phyloP scores from a whole-genome alignment of 2,329 filamentous ascomycete genomes.

The Penicillium sp. region DNA sequence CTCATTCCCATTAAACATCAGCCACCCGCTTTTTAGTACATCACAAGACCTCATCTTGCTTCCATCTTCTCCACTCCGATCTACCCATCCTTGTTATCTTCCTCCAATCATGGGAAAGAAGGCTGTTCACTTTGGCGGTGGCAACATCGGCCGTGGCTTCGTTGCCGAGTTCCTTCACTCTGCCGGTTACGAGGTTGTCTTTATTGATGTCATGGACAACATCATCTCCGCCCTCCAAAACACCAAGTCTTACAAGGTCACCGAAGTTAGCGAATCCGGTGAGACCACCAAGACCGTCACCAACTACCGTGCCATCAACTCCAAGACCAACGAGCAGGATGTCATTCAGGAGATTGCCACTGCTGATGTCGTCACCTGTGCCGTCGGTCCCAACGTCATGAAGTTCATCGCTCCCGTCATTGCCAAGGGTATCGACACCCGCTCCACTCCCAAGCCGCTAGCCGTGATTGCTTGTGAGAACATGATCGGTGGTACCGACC shows the following conservation, averaged over 20 bases:
- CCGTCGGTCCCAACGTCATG: constrained; percentile 91
- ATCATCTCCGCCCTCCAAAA: constrained; percentile 76
- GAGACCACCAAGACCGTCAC: constrained; percentile 77
- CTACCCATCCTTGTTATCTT: not conserved
- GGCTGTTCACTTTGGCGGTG: constrained; percentile 79
- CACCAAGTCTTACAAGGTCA: constrained; percentile 77
- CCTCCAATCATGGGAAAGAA: constrained; percentile 51
- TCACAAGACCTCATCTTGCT: constrained; percentile 8
- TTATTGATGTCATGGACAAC: constrained; percentile 84
- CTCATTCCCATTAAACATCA: constrained; percentile 1
- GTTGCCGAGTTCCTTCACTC: constrained; percentile 90
- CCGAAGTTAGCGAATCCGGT: constrained; percentile 82
- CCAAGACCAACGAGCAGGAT: constrained; percentile 73
- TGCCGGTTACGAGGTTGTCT: constrained; percentile 92
- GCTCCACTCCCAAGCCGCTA: constrained; percentile 63
- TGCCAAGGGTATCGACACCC: constrained; percentile 82
- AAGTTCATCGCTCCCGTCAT: constrained; percentile 95
- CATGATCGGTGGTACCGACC: constrained; percentile 89
- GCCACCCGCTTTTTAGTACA: constrained; percentile 10
- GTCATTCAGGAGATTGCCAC: constrained; percentile 79
- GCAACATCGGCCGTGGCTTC: constrained; percentile 83
- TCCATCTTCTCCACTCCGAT: constrained; percentile 2
- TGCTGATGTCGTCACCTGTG: constrained; percentile 90
- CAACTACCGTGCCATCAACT: constrained; percentile 97
- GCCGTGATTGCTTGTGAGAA: constrained; percentile 98